phyloP scores from a whole-genome alignment of 2,329 filamentous ascomycete genomes.

The Blastomyces parvus region DNA sequence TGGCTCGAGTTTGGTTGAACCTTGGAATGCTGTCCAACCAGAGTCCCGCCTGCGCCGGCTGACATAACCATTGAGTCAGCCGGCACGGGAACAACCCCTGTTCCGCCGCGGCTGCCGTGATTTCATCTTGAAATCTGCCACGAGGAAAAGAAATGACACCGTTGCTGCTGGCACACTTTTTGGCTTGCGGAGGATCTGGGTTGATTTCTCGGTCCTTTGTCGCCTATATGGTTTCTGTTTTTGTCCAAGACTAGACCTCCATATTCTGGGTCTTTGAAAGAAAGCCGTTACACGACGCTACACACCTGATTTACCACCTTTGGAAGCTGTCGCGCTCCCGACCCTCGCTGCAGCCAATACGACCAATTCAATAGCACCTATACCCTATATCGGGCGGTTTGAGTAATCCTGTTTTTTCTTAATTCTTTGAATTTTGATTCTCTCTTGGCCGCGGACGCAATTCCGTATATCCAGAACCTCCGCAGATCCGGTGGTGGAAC shows the following conservation, averaged over 20 bases:
- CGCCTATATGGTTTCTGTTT: background rate
- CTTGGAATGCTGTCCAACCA: background rate
- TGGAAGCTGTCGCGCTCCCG: background rate
- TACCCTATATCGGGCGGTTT: background rate
- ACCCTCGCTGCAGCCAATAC: background rate
- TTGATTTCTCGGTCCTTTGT: background rate
- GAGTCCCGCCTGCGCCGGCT: background rate
- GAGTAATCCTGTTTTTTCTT: background rate
- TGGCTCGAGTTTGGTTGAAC: too few species aligned
- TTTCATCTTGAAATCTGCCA: background rate
- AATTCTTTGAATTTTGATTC: background rate
- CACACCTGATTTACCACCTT: background rate
- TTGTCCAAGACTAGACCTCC: background rate
- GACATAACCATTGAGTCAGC: background rate
- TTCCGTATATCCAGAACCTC: background rate
- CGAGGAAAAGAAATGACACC: background rate
- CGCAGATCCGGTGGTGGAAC: background rate
- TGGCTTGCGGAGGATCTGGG: background rate
- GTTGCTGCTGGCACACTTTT: background rate
- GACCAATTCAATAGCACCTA: background rate
- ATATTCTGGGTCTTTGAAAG: background rate
- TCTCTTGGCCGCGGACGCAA: background rate
- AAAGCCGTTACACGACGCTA: background rate
- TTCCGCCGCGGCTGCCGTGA: background rate
- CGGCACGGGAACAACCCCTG: background rate